These are phyloP conservation scores for Bruguiera sexangula DNA, from an alignment of 345 rosid species.

Conservation along the genomic window DNA sequence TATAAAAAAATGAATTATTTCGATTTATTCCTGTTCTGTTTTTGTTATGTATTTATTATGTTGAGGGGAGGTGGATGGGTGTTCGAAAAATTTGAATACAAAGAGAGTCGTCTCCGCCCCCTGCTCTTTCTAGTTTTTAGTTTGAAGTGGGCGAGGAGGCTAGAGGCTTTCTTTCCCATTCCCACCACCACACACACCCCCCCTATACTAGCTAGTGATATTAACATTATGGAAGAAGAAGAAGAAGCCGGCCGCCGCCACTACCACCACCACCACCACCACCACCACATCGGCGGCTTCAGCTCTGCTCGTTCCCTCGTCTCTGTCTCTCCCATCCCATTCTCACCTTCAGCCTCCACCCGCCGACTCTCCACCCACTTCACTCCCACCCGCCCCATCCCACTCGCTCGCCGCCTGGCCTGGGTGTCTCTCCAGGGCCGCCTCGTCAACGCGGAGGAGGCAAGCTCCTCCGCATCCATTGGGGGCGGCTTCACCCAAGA, in stretches of 20 bases:
- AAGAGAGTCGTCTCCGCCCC: no score
- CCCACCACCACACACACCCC: no score
- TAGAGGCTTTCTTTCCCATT: no score
- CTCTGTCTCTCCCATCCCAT: conserved; percentile 34
- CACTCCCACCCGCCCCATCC: conserved; percentile 41
- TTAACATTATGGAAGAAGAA: conserved; percentile 18
- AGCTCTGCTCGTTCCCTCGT: conserved; percentile 35
- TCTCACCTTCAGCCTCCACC: conserved; percentile 20
- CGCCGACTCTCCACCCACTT: conserved; percentile 61
- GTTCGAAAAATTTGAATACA: no score
- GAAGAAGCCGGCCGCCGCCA: conserved; percentile 30
- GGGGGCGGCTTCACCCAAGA: conserved; percentile 46
- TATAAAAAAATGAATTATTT: no score
- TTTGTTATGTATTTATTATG: no score
- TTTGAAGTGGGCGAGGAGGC: no score
- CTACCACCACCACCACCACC: no score
- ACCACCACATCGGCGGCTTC: neutral
- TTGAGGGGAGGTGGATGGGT: no score
- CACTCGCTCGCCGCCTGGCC: conserved; percentile 42
- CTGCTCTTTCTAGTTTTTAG: no score
- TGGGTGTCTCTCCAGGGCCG: conserved; percentile 73
- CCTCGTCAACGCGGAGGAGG: conserved; percentile 58
- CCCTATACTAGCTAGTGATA: no score
- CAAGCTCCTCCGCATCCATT: conserved; percentile 55
- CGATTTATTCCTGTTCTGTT: no score